A percentile compares a stretch with the other conserved stretches of the same genome.
phyloP scores from a whole-genome alignment of 192 early-diverging fungal genomes.

The Phycomyces nitens region DNA sequence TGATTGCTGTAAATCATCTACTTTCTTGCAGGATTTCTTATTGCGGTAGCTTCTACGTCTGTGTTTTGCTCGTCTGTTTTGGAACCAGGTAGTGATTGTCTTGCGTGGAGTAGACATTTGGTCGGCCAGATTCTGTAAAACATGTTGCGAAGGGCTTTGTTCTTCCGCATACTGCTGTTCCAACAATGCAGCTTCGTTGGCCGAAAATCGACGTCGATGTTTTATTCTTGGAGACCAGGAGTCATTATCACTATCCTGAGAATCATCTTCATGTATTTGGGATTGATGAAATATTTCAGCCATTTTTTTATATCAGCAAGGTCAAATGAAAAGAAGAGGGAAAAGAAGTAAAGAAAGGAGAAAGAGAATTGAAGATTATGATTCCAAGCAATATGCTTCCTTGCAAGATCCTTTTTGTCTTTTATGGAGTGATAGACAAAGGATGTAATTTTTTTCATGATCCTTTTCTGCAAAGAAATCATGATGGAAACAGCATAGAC shows the following conservation, averaged over 20 bases:
- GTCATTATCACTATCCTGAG: not conserved
- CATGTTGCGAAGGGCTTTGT: conserved; percentile 1
- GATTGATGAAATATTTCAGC: not conserved
- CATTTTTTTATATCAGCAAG: not conserved
- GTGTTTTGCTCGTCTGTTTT: conserved; percentile 27
- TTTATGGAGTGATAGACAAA: not conserved
- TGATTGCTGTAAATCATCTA: not conserved
- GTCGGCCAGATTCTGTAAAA: conserved; percentile 11
- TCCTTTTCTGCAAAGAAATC: too few relatives aligned
- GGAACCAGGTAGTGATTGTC: conserved; percentile 29
- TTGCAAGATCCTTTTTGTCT: not conserved
- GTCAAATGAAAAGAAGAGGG: not conserved
- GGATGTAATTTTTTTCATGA: not conserved
- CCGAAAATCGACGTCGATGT: conserved; percentile 14
- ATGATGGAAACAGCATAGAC: too few relatives aligned
- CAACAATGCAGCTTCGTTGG: conserved; percentile 7
- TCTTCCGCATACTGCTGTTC: conserved; percentile 8
- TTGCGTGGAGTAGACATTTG: conserved; percentile 5
- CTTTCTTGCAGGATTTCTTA: not conserved
- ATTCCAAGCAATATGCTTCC: not conserved
- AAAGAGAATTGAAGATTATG: too few relatives aligned
- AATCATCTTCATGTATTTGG: not conserved
- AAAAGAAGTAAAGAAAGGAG: not conserved
- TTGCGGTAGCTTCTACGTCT: conserved; percentile 6
- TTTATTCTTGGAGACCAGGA: conserved; percentile 26